phyloP scores from a whole-genome alignment of 768 basidiomycete genomes.

The Hydnomerulius pinastri region DNA sequence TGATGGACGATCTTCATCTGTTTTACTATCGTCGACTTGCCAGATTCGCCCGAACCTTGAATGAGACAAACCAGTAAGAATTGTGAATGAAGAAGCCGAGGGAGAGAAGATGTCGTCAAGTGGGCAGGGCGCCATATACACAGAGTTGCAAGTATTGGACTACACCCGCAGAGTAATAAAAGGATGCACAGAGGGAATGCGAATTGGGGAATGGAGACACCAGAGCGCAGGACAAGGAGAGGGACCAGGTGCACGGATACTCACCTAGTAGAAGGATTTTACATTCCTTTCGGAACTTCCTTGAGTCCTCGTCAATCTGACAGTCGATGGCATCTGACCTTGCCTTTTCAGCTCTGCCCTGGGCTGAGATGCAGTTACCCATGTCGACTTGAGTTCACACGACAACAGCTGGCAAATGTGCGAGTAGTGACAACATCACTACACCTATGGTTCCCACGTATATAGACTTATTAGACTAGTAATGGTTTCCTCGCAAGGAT shows the following conservation, averaged over 20 bases:
- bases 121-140: background rate
- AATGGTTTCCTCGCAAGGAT: no score
- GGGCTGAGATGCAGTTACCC: slow-evolving; percentile 67
- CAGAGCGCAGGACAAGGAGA: slow-evolving; percentile 1
- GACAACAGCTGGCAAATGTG: background rate
- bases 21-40: slow-evolving; percentile 95
- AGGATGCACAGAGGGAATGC: background rate
- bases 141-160: background rate
- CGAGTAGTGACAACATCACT: no score
- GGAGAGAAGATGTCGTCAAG: slow-evolving; percentile 1
- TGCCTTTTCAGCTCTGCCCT: slow-evolving; percentile 58
- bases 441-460: no score
- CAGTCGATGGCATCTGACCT: slow-evolving; percentile 78
- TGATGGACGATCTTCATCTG: slow-evolving; percentile 99
- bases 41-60: slow-evolving; percentile 92
- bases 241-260: slow-evolving; percentile 36
- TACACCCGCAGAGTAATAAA: background rate
- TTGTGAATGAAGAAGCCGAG: background rate
- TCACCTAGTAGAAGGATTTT: slow-evolving; percentile 90
- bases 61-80: background rate
- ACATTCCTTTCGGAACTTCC: slow-evolving; percentile 82
- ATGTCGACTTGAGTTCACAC: slow-evolving; percentile 34
- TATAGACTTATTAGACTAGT: no score
- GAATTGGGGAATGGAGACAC: slow-evolving; percentile 14
- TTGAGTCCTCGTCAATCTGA: slow-evolving; percentile 83